Base-by-base conservation (phyloP, 108 stramenopile genomes). In the Skeletonema menzelii region DNA sequence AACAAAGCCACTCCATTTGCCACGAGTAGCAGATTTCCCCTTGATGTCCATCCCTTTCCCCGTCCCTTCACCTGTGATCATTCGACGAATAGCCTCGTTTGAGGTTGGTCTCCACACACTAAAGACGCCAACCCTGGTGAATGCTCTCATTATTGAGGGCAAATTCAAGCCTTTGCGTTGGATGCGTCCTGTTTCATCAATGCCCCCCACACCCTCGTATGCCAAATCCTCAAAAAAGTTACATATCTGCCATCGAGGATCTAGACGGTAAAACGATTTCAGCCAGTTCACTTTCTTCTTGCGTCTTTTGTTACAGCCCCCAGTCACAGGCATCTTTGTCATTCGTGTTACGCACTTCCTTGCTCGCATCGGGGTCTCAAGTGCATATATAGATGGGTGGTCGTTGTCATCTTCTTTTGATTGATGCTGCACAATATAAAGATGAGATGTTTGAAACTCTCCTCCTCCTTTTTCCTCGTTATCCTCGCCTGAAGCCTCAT, bases 201-300 rank as follows among this genome's bases (percentile, higher is more conserved):
- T 40, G 13, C 40, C 40, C 5, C n/a, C 40, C 10, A 40, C 40
- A 7, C 40, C 40, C 44, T 74, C 68, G 22, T 69, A 53, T 6
- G 70, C 79, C 20, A 82, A 66, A n/a, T 85, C 80, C 34, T 85
- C 64, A 47, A n/a, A n/a, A n/a, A n/a, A n/a, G n/a, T n/a, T n/a
- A n/a, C n/a, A n/a, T n/a, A n/a, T n/a, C n/a, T n/a, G 82, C 82
- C 46, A 63, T 78, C n/a, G 32, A 34, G 11, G 65, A 19, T 85
- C 84, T 13, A 67, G 65, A 8, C 76, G 31, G 5, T 59, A 56
- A 20, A 82, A 78, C 7, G 35, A n/a, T 19, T 28, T 27, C 2
- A 62, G 40, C 83, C 83, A 84, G 38, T 44, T 17, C 42, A 40
- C 3, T 30, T 2, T 13, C 5, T 4, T 30, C 3, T 2, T 2